A percentile compares a stretch with the other conserved stretches of the same genome.
phyloP scores from a whole-genome alignment of 1,139 yeast genomes.

The Magnusiomyces clavatus region DNA sequence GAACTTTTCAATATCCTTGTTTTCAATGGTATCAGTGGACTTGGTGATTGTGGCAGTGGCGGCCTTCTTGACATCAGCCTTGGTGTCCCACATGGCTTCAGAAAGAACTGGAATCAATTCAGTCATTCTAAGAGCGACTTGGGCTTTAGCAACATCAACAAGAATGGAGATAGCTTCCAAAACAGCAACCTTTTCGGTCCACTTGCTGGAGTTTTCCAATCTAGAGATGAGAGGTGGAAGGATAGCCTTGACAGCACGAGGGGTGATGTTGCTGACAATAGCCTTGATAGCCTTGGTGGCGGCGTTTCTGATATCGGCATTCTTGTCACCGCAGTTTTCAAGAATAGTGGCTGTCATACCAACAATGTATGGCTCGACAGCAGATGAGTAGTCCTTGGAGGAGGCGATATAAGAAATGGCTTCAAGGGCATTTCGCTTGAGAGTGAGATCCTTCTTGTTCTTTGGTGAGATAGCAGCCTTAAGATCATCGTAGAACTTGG shows the following conservation, averaged over 20 bases:
- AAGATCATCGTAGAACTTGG: slow-evolving; percentile 73
- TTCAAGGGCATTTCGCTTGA: slow-evolving; percentile 66
- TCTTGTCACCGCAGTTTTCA: slow-evolving; percentile 85
- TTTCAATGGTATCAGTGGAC: slow-evolving; percentile 95
- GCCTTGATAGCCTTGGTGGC: slow-evolving; percentile 70
- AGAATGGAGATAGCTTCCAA: slow-evolving; percentile 76
- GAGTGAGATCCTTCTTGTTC: slow-evolving; percentile 60
- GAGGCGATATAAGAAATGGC: slow-evolving; percentile 84
- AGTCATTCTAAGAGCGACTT: slow-evolving; percentile 97
- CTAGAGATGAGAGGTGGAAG: slow-evolving; percentile 72
- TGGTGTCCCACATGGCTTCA: slow-evolving; percentile 99
- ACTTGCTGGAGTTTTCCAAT: slow-evolving; percentile 73
- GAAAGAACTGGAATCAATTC: slow-evolving; percentile 97
- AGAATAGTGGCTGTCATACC: slow-evolving; percentile 62
- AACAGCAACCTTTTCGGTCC: slow-evolving; percentile 97
- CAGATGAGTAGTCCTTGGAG: slow-evolving; percentile 70
- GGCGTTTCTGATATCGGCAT: slow-evolving; percentile 59
- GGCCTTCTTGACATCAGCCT: slow-evolving; percentile 93
- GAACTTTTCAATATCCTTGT: slow-evolving; percentile 99
- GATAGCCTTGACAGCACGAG: slow-evolving; percentile 84
- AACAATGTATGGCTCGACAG: slow-evolving; percentile 93
- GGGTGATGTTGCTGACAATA: slow-evolving; percentile 76
- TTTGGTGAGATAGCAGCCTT: slow-evolving; percentile 58
- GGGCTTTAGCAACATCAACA: slow-evolving; percentile 92
- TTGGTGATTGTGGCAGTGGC: slow-evolving; percentile 94